Evolutionary conservation across 257 asterid species (phyloP), one percentile per base, ranked within the genome.

Genomic region (Lantana camara): DNA sequence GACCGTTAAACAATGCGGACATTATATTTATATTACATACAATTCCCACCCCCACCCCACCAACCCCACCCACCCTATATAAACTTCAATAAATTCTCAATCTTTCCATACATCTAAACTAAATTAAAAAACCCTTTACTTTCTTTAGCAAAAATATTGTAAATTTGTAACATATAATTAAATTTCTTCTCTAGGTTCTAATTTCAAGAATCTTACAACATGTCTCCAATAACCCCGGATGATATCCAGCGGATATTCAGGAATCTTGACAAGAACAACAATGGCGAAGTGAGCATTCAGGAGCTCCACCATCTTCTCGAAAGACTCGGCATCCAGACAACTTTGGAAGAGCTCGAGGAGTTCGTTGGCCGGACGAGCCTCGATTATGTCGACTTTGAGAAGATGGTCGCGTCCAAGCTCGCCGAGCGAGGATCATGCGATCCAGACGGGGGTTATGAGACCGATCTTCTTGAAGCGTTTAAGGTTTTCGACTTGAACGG

Each of bases 201-300:
- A n/a, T 54, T 30, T 5, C 15, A 35, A 27, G 2, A 27, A 27
- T 27, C 24, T 13, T 8, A 1, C 0, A 22, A 34, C 37, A 80
- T 81, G 91, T 70, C 73, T 52, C 66, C 73, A 12, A 56, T 82
- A 6, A 80, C 65, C 58, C 22, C 53, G 9, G 68, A 68, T 30
- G 81, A 84, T 57, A 78, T 87, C 44, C 82, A 86, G 62, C 69
- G 90, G 41, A 79, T 89, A 9, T 89, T 86, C 80, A 70, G 77
- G 74, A 78, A 67, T 63, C 76, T 89, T 8, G 95, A 85, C 80
- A 73, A 55, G 22, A 62, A 78, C 52, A 72, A 67, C 37, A 73
- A 71, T 3, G 96, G 89, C 21, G 60, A 24, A 1, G 81, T 88
- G 6, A 74, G 79, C 71, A 32, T 73, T 0, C 68, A 70, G 2